Conservation (phyloP, 106 monocot species). For the Cymbidium sinense region DNA sequence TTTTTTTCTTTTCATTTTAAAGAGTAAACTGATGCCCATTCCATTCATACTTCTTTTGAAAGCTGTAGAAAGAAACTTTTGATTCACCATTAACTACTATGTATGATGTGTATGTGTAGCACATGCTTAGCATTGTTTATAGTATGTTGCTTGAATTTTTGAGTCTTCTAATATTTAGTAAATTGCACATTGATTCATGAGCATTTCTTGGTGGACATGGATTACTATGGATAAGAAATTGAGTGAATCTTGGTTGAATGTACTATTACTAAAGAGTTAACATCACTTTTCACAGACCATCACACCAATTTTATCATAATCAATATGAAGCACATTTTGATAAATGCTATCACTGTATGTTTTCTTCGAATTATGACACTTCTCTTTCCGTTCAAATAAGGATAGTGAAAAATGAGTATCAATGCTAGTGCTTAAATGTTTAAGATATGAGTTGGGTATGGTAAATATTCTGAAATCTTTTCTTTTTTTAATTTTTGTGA, state of each 20-base stretch:
- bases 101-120: neutral
- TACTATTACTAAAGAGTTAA: neutral
- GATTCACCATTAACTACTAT: neutral
- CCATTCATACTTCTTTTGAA: neutral
- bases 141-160: neutral
- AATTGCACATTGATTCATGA: neutral
- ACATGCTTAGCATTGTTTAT: neutral
- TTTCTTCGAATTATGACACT: neutral
- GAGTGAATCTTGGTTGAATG: neutral
- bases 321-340: neutral
- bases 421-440: neutral
- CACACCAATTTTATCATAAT: neutral
- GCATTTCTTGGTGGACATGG: neutral
- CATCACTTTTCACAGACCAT: neutral
- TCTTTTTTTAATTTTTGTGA: neutral
- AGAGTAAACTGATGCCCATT: neutral
- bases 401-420: neutral
- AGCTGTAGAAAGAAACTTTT: neutral
- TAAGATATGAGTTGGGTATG: neutral
- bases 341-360: neutral
- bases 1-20: neutral
- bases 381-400: neutral
- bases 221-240: neutral
- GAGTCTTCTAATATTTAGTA: neutral
- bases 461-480: neutral